Percentiles rank a stretch among this genome's conserved stretches.
Evolutionary conservation across 1,284 basidiomycete species (phyloP).

Genomic region (Cutaneotrichosporon cavernicola): DNA sequence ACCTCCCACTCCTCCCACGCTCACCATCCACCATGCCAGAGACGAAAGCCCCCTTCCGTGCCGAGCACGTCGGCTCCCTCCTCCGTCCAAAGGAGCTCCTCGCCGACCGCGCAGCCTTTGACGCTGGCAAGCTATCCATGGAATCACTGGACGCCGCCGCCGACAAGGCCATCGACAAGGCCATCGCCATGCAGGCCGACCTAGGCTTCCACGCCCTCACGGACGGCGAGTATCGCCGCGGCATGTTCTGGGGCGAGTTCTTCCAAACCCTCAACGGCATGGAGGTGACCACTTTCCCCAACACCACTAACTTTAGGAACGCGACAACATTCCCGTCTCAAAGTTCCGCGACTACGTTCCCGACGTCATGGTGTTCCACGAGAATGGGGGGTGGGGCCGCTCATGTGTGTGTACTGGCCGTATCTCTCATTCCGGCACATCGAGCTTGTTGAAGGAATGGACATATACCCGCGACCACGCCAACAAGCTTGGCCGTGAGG

Average conservation of each 20-base stretch:
- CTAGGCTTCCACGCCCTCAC: constrained; percentile 47
- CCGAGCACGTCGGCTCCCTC: constrained; percentile 50
- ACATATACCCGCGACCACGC: constrained; percentile 37
- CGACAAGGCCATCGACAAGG: constrained; percentile 50
- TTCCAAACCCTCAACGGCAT: constrained; percentile 67
- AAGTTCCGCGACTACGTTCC: constrained; percentile 39
- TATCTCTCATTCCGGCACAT: constrained; percentile 37
- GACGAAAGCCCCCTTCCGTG: constrained; percentile 43
- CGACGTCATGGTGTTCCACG: constrained; percentile 31
- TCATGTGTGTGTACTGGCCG: constrained; percentile 40
- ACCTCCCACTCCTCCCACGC: background rate
- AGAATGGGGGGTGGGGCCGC: constrained; percentile 31
- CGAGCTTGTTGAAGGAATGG: constrained; percentile 48
- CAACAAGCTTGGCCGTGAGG: constrained; percentile 36
- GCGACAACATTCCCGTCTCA: constrained; percentile 49
- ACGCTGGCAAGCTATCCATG: constrained; percentile 36
- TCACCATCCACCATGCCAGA: background rate
- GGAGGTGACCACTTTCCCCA: constrained; percentile 42
- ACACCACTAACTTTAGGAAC: constrained; percentile 52
- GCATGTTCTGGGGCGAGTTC: constrained; percentile 57
- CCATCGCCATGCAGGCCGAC: constrained; percentile 45
- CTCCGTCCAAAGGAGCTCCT: constrained; percentile 45
- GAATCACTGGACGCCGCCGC: constrained; percentile 44
- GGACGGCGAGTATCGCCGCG: constrained; percentile 52
- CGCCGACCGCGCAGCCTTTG: constrained; percentile 34